Evolutionary conservation across 2,329 filamentous ascomycete genomes (phyloP).

Genomic region (Alternaria dauci): DNA sequence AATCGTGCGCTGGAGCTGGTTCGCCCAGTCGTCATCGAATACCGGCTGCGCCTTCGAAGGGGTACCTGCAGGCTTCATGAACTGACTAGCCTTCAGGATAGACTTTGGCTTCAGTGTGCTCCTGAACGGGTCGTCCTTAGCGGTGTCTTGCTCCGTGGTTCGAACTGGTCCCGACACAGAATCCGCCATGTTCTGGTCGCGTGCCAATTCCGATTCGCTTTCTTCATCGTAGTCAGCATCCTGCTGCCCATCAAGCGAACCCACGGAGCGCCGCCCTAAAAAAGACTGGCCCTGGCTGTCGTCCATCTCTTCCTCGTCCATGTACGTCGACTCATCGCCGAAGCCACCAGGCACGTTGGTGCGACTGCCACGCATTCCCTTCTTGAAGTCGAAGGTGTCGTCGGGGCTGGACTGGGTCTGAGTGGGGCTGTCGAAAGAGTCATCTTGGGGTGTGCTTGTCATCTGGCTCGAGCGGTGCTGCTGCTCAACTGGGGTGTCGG

Average conservation of each 20-base stretch:
- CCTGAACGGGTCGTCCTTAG: constrained; percentile 43
- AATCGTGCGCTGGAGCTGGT: constrained; percentile 91
- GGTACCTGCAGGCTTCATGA: constrained; percentile 53
- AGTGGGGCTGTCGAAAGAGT: constrained; percentile 50
- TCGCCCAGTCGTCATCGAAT: constrained; percentile 86
- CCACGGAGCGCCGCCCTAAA: constrained; percentile 92
- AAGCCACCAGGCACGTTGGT: constrained; percentile 81
- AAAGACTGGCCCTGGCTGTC: constrained; percentile 70
- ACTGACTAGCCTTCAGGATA: constrained; percentile 57
- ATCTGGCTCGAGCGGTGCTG: constrained; percentile 44
- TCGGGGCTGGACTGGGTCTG: constrained; percentile 57
- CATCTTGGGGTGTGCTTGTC: constrained; percentile 46
- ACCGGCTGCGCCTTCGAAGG: constrained; percentile 63
- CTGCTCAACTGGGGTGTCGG: constrained; percentile 56
- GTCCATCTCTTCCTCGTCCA: constrained; percentile 65
- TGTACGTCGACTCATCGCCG: constrained; percentile 66
- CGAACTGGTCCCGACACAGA: constrained; percentile 76
- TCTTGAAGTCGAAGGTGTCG: constrained; percentile 66
- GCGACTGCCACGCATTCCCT: constrained; percentile 57
- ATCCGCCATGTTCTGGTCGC: constrained; percentile 78
- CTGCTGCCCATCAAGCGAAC: constrained; percentile 69
- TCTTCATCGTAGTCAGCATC: constrained; percentile 69
- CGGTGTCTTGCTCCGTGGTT: constrained; percentile 74
- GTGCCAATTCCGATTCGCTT: constrained; percentile 76
- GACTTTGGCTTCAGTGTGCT: constrained; percentile 56